phyloP scores from a whole-genome alignment of 139 green algal genomes.

The Parachlorella kessleri region DNA sequence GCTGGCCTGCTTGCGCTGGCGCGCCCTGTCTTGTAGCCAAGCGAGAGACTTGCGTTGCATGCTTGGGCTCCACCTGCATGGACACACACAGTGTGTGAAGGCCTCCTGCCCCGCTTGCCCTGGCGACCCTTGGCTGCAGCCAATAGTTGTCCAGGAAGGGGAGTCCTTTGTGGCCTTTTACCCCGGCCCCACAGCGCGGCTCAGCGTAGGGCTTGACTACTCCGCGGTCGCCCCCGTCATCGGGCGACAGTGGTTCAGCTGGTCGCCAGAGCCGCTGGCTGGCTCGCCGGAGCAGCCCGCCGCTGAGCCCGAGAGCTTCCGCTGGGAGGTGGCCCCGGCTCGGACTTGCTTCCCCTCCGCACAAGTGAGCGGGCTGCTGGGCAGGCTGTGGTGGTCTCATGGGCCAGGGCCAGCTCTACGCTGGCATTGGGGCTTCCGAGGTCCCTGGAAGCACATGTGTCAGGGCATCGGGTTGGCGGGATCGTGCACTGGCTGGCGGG shows the following conservation, averaged over 20 bases:
- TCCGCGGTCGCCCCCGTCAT: slow-evolving; percentile 63
- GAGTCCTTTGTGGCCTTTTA: slow-evolving; percentile 80
- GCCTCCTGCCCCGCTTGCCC: neutral
- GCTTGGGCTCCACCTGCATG: neutral
- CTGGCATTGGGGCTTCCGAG: no score
- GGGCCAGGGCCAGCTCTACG: no score
- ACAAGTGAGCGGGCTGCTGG: slow-evolving; percentile 23
- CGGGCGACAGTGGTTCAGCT: slow-evolving; percentile 89
- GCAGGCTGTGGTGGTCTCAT: no score
- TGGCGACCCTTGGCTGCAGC: slow-evolving; percentile 9
- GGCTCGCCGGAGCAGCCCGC: no score
- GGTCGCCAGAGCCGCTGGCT: slow-evolving; percentile 40
- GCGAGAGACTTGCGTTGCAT: neutral
- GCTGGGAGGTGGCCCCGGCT: slow-evolving; percentile 56
- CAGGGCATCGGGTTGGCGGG: no score
- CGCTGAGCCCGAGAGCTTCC: slow-evolving; percentile 62
- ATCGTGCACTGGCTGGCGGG: no score
- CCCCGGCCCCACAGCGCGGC: slow-evolving; percentile 46
- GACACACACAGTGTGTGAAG: neutral
- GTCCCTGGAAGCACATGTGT: no score
- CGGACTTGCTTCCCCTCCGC: slow-evolving; percentile 55
- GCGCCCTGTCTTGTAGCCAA: no score
- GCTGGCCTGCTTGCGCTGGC: no score
- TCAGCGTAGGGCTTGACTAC: slow-evolving; percentile 76
- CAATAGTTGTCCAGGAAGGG: slow-evolving; percentile 63